Base-by-base conservation (phyloP, 1,284 basidiomycete genomes). In the Moesziomyces sp. region DNA sequence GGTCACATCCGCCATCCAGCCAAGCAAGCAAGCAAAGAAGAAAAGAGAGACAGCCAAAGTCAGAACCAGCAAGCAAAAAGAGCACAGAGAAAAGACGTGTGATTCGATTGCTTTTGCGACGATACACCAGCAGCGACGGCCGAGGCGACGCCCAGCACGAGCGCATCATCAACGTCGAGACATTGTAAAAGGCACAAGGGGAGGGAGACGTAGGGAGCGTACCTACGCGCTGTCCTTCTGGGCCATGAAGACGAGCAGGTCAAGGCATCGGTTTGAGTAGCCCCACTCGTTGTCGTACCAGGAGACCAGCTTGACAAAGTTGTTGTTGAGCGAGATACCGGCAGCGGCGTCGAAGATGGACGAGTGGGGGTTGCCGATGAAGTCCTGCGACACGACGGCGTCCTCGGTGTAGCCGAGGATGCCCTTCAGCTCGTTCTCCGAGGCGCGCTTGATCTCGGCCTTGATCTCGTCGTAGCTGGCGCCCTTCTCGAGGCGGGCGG, bases 361-460 rank as follows among this genome's bases (percentile, higher is more conserved):
- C 83, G 73, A 74, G 74, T 70, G 61, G 94, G 95, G 87, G 95
- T 91, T 70, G 90, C 93, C 78, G 52, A 79, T 69, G 60, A 81
- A 78, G 75, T 80, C 80, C 73, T 78, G 76, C 53, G 95, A 97
- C 84, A 99, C 97, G 79, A 98, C 90, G 52, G 89, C 87, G 77
- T 98, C 96, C 71, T 98, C 93, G 58, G 95, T 98, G 91, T 97
- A 98, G 74, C 88, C 94, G 77, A 99, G 85, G 86, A 99, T 91
- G 77, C 93, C 95, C 88, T 89, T 88, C 81, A 87, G 85, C 84
- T 87, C 87, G 64, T 70, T 90, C 81, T 90, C 88, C 53, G 94
- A 88, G 51, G 96, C 96, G 66, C 88, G 89, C 89, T 93, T 93
- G 85, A 99, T 81, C 80, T 89, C 90, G 16, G 86, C 86, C 90